Evolutionary conservation across 2,329 filamentous ascomycete genomes (phyloP).

Genomic region (Tolypocladium album): DNA sequence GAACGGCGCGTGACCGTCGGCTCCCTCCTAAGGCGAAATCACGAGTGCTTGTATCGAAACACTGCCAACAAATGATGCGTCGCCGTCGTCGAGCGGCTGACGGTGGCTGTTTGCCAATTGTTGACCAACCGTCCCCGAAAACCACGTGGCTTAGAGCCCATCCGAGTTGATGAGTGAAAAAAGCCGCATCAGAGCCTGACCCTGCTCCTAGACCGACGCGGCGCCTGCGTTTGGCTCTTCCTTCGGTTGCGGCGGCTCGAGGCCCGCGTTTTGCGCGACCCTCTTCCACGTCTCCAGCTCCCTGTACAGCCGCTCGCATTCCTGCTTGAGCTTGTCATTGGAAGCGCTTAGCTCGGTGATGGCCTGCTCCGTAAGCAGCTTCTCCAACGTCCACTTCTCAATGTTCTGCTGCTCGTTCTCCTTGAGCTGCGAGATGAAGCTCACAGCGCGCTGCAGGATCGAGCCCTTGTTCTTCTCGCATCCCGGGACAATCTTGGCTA

Average conservation of each 20-base stretch:
- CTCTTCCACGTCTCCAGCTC: slow-evolving; percentile 74
- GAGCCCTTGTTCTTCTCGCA: slow-evolving; percentile 99
- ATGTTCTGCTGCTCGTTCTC: slow-evolving; percentile 92
- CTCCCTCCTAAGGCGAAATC: neutral
- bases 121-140: neutral
- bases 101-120: neutral
- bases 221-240: slow-evolving; percentile 18
- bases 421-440: slow-evolving; percentile 89
- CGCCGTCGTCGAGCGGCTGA: neutral
- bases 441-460: slow-evolving; percentile 84
- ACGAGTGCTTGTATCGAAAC: neutral
- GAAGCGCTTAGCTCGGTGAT: slow-evolving; percentile 79
- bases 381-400: slow-evolving; percentile 88
- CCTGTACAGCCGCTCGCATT: slow-evolving; percentile 67
- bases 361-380: slow-evolving; percentile 79
- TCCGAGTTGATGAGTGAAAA: neutral
- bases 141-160: neutral
- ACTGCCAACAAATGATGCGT: neutral
- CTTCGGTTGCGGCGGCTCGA: slow-evolving; percentile 31
- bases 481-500: slow-evolving; percentile 93
- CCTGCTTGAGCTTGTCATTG: slow-evolving; percentile 76
- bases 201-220: slow-evolving; percentile 16
- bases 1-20: neutral
- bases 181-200: neutral
- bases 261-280: slow-evolving; percentile 48